These are phyloP conservation scores for Pythium coloratum DNA, from an alignment of 352 stramenopile genomes.

Conservation along the genomic window DNA sequence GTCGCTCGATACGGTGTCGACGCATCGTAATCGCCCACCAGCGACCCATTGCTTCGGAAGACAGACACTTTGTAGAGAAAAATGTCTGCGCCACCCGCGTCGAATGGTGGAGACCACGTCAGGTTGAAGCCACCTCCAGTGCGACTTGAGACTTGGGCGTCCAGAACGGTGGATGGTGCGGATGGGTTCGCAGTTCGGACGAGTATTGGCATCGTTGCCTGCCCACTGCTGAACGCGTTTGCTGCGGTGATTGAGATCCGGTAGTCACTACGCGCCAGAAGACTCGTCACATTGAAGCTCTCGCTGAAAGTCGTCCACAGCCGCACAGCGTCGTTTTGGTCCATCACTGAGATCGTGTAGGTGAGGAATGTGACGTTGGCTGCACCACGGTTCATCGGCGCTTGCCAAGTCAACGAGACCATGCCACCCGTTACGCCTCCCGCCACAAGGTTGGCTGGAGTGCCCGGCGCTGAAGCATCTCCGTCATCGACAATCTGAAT, in stretches of 20 bases:
- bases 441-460: constrained; percentile 21
- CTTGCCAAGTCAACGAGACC: constrained; percentile 33
- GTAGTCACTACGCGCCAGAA: constrained; percentile 36
- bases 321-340: constrained; percentile 11
- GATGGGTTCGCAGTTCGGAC: constrained; percentile 33
- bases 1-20: constrained; percentile 11
- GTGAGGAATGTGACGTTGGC: constrained; percentile 31
- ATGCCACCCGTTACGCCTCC: constrained; percentile 32
- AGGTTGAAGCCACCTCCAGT: constrained; percentile 49
- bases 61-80: constrained; percentile 32
- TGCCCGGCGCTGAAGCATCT: constrained; percentile 41
- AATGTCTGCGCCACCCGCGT: constrained; percentile 42
- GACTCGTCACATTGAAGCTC: constrained; percentile 24
- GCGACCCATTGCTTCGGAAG: background rate
- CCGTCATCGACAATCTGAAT: constrained; percentile 56
- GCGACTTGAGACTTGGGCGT: constrained; percentile 26
- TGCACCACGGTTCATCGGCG: constrained; percentile 34
- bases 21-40: constrained; percentile 10
- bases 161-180: constrained; percentile 28
- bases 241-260: constrained; percentile 32
- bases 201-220: constrained; percentile 16
- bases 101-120: constrained; percentile 42
- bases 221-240: constrained; percentile 28
- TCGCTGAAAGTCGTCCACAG: constrained; percentile 23
- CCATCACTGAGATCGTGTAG: constrained; percentile 33